Percentiles rank a stretch among this genome's conserved stretches.
Conservation (phyloP, 1,284 basidiomycete species). For the Porogramme epimiltina region DNA sequence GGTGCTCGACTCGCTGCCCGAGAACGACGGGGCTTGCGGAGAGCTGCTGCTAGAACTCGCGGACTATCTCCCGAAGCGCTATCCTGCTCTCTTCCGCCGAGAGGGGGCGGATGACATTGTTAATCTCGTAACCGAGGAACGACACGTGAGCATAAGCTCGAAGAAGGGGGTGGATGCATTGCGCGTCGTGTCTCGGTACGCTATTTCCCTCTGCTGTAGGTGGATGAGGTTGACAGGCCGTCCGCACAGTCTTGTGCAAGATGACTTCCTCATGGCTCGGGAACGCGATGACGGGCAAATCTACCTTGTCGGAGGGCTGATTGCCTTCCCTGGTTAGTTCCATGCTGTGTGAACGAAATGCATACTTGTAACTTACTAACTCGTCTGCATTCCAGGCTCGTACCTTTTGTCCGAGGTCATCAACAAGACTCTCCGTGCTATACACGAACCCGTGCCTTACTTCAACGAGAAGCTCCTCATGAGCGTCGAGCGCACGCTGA, state of each 20-base stretch:
- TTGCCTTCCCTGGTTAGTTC: slow-evolving; percentile 42
- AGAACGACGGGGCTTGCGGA: slow-evolving; percentile 39
- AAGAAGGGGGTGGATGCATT: slow-evolving; percentile 36
- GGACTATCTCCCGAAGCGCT: slow-evolving; percentile 40
- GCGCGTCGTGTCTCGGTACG: slow-evolving; percentile 23
- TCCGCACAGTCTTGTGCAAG: slow-evolving; percentile 39
- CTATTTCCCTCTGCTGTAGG: too few relatives aligned
- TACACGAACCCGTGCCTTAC: slow-evolving; percentile 39
- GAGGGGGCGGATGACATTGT: slow-evolving; percentile 30
- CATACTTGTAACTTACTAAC: too few relatives aligned
- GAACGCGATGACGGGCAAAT: slow-evolving; percentile 40
- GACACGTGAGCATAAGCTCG: slow-evolving; percentile 18
- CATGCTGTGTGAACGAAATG: too few relatives aligned
- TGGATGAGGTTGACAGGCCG: neutral
- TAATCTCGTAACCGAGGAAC: slow-evolving; percentile 38
- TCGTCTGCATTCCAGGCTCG: slow-evolving; percentile 31
- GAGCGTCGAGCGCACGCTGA: slow-evolving; percentile 43
- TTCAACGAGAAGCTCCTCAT: slow-evolving; percentile 43
- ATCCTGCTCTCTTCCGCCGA: slow-evolving; percentile 38
- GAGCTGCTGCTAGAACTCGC: slow-evolving; percentile 40
- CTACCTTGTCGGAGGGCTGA: slow-evolving; percentile 41
- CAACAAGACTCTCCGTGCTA: slow-evolving; percentile 34
- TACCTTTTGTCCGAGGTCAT: slow-evolving; percentile 42
- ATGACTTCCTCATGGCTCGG: slow-evolving; percentile 43
- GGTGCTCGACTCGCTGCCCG: slow-evolving; percentile 40